phyloP scores from a whole-genome alignment of 306 rosid species.

The Rosa persica region DNA sequence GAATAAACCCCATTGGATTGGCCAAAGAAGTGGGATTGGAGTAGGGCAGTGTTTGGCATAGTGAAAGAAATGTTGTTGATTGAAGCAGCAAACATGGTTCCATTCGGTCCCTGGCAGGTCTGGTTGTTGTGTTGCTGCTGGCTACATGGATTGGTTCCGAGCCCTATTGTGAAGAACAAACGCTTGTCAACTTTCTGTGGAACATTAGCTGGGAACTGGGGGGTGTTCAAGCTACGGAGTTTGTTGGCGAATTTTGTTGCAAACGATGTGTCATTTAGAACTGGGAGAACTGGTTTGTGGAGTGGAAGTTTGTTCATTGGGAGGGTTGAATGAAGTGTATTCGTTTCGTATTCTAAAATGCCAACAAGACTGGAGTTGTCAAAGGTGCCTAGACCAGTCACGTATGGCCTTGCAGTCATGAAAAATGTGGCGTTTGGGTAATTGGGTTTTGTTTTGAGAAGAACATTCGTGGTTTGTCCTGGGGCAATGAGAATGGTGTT shows the following conservation, averaged over 20 bases:
- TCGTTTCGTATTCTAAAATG: conserved; percentile 46
- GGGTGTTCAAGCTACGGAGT: conserved; percentile 46
- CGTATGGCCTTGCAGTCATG: conserved; percentile 47
- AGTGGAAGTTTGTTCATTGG: conserved; percentile 38
- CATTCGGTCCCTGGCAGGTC: conserved; percentile 69
- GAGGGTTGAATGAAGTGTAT: conserved; percentile 15
- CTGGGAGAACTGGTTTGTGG: conserved; percentile 48
- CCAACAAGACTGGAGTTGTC: conserved; percentile 74
- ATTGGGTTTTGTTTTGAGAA: conserved; percentile 49
- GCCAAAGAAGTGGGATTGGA: conserved; percentile 56
- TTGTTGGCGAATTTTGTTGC: conserved; percentile 45
- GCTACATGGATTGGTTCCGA: conserved; percentile 58
- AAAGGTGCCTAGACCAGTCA: conserved; percentile 36
- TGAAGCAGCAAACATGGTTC: conserved; percentile 68
- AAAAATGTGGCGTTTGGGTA: conserved; percentile 58
- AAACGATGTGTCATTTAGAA: conserved; percentile 60
- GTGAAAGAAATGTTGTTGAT: conserved; percentile 59
- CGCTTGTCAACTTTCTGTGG: conserved; percentile 54
- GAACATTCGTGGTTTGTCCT: conserved; percentile 67
- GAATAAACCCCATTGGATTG: conserved; percentile 44
- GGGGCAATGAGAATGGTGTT: conserved; percentile 53
- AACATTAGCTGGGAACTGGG: conserved; percentile 61
- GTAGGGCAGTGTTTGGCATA: conserved; percentile 51
- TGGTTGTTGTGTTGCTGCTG: conserved; percentile 19
- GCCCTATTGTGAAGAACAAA: conserved; percentile 61